These are phyloP conservation scores for Geotrichum klebahnii DNA, from an alignment of 1,139 yeast species.

Conservation along the genomic window DNA sequence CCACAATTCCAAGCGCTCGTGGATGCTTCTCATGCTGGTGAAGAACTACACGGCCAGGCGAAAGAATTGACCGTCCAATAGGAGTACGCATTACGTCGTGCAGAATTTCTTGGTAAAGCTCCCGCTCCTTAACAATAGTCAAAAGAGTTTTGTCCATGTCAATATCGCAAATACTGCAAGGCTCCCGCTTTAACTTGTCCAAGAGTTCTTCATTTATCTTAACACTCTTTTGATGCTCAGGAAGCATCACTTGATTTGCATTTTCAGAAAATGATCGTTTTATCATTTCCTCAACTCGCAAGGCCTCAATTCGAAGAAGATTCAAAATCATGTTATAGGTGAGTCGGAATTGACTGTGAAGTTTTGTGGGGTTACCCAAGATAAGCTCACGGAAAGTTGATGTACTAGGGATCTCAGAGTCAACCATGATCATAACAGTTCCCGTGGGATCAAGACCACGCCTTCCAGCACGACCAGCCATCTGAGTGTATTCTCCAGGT, in stretches of 20 bases:
- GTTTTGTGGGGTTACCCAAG: constrained; percentile 82
- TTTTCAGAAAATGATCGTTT: constrained; percentile 93
- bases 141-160: constrained; percentile 48
- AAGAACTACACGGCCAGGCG: constrained; percentile 58
- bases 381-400: constrained; percentile 72
- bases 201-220: constrained; percentile 51
- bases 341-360: constrained; percentile 85
- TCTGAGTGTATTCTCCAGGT: constrained; percentile 97
- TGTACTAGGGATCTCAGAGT: constrained; percentile 40
- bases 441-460: constrained; percentile 93
- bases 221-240: constrained; percentile 74
- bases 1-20: constrained; percentile 50
- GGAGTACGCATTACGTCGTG: constrained; percentile 47
- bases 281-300: constrained; percentile 94
- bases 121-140: constrained; percentile 46
- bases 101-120: constrained; percentile 46
- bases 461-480: constrained; percentile 99
- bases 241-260: constrained; percentile 75
- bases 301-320: constrained; percentile 83
- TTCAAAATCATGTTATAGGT: constrained; percentile 95
- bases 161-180: constrained; percentile 40
- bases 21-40: constrained; percentile 48
- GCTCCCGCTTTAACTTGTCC: constrained; percentile 42
- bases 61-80: constrained; percentile 47
- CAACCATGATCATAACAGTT: constrained; percentile 89